A percentile compares a stretch with the other conserved stretches of the same genome.
Evolutionary conservation across 768 basidiomycete genomes (phyloP).

Genomic region (Lanmaoa pseudosensibilis): DNA sequence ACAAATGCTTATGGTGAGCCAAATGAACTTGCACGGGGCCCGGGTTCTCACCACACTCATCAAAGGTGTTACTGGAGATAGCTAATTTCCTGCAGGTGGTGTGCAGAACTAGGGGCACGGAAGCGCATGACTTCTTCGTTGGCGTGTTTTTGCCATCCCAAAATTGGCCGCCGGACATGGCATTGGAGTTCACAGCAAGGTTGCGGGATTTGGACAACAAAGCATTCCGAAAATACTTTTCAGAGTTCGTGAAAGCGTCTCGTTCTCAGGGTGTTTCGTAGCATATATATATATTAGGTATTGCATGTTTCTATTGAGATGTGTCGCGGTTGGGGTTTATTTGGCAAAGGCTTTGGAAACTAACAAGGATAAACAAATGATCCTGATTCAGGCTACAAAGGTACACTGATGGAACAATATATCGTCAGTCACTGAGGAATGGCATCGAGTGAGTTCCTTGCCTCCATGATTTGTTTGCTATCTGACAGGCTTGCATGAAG

Average conservation of each 20-base stretch:
- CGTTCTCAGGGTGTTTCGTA: constrained; percentile 55
- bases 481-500: constrained; percentile 21
- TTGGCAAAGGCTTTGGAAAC: constrained; percentile 34
- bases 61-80: constrained; percentile 86
- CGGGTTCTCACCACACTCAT: neutral
- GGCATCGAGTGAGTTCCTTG: constrained; percentile 30
- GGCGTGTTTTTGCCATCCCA: constrained; percentile 83
- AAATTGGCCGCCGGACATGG: constrained; percentile 78
- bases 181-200: constrained; percentile 75
- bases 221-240: constrained; percentile 82
- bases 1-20: constrained; percentile 75
- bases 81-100: constrained; percentile 81
- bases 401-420: constrained; percentile 13
- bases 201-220: constrained; percentile 73
- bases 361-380: constrained; percentile 35
- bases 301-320: too few species aligned
- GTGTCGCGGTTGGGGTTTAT: constrained; percentile 12
- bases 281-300: constrained; percentile 14
- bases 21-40: neutral
- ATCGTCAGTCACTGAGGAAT: constrained; percentile 19
- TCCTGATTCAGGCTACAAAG: constrained; percentile 12
- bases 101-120: constrained; percentile 72
- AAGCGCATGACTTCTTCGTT: constrained; percentile 80
- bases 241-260: constrained; percentile 77
- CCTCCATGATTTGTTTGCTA: neutral